phyloP scores from a whole-genome alignment of 345 rosid species.

The Physaria fendleri region DNA sequence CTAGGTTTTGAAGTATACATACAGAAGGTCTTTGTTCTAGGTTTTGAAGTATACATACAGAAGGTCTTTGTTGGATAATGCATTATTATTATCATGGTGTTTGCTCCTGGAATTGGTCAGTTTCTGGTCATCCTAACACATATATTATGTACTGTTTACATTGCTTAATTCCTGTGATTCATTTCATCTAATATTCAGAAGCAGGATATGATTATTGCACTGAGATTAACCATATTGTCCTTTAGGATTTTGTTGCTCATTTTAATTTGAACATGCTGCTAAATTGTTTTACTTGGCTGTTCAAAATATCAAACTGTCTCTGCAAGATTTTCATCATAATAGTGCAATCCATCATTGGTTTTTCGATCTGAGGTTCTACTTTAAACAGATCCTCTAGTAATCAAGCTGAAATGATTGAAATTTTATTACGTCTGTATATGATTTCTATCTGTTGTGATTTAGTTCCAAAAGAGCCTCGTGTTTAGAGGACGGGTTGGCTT shows the following conservation, averaged over 20 bases:
- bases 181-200: background rate
- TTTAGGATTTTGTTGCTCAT: slow-evolving; percentile 1
- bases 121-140: slow-evolving; percentile 20
- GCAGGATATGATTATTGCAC: background rate
- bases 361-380: background rate
- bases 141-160: background rate
- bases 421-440: background rate
- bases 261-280: background rate
- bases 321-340: background rate
- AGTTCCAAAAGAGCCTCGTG: background rate
- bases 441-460: background rate
- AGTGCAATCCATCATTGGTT: background rate
- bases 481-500: background rate
- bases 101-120: slow-evolving; percentile 96
- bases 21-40: slow-evolving; percentile 90
- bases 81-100: slow-evolving; percentile 95
- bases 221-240: background rate
- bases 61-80: slow-evolving; percentile 98
- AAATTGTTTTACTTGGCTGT: background rate
- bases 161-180: slow-evolving; percentile 1
- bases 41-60: slow-evolving; percentile 72
- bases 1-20: slow-evolving; percentile 71
- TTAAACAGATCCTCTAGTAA: background rate
- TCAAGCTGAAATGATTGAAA: background rate
- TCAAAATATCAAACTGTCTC: background rate